These are phyloP conservation scores for Croton setiger DNA, from an alignment of 441 rosid species.

Conservation along the genomic window DNA sequence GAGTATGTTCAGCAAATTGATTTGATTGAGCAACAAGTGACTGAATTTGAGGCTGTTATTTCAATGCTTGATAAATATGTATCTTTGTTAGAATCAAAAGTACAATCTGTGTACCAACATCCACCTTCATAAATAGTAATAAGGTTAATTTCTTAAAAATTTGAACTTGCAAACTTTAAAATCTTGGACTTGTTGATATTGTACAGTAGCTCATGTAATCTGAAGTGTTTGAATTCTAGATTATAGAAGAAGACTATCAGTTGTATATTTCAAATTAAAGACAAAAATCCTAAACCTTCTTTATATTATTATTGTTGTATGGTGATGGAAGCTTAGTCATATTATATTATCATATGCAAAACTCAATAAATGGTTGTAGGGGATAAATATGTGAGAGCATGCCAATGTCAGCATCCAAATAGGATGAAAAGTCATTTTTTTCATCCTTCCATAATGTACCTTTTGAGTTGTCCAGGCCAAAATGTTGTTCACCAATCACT, in stretches of 20 bases:
- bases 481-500: background rate
- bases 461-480: slow-evolving; percentile 6
- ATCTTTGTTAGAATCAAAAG: slow-evolving; percentile 54
- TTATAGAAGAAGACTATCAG: too few relatives aligned
- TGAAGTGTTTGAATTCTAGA: too few relatives aligned
- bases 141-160: too few relatives aligned
- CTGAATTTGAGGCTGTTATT: slow-evolving; percentile 74
- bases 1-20: slow-evolving; percentile 74
- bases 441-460: background rate
- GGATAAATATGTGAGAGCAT: background rate
- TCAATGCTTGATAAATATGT: slow-evolving; percentile 80
- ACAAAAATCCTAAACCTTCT: too few relatives aligned
- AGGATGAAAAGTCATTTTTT: background rate
- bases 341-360: too few relatives aligned
- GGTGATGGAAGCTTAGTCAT: too few relatives aligned
- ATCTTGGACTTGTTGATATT: too few relatives aligned
- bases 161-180: too few relatives aligned
- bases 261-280: too few relatives aligned
- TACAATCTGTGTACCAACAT: slow-evolving; percentile 38
- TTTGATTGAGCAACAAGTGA: slow-evolving; percentile 65
- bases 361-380: background rate
- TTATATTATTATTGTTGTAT: too few relatives aligned
- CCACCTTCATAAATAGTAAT: slow-evolving; percentile 16
- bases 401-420: background rate
- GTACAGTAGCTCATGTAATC: too few relatives aligned